phyloP scores from a whole-genome alignment of 2,329 filamentous ascomycete species.

The Chaetomiaceae sp. region DNA sequence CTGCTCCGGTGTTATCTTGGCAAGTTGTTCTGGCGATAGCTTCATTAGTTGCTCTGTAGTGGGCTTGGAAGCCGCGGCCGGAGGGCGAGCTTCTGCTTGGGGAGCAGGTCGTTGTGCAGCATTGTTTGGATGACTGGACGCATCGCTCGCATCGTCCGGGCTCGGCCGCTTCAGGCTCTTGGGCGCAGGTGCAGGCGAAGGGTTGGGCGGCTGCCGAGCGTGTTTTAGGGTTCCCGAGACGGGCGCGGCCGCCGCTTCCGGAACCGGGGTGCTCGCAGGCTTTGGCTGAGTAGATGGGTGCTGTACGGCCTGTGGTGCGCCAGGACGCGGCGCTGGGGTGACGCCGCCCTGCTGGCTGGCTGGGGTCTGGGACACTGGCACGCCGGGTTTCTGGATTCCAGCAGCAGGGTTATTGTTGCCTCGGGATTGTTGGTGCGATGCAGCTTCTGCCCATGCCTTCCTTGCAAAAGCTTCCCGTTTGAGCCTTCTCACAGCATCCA shows the following conservation, averaged over 20 bases:
- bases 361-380: neutral
- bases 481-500: conserved; percentile 17
- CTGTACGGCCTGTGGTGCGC: conserved; percentile 10
- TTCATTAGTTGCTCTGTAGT: conserved; percentile 38
- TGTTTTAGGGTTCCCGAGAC: conserved; percentile 27
- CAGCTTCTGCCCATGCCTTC: conserved; percentile 15
- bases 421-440: conserved; percentile 8
- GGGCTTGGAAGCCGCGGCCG: conserved; percentile 17
- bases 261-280: conserved; percentile 6
- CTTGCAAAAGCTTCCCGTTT: conserved; percentile 14
- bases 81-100: conserved; percentile 29
- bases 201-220: conserved; percentile 32
- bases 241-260: conserved; percentile 11
- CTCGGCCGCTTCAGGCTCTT: conserved; percentile 51
- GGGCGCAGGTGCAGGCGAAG: conserved; percentile 36
- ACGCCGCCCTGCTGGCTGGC: conserved; percentile 2
- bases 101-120: conserved; percentile 28
- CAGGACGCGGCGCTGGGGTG: conserved; percentile 18
- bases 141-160: conserved; percentile 42
- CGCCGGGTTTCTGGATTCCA: conserved; percentile 3
- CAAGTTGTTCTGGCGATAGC: conserved; percentile 42
- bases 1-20: conserved; percentile 35
- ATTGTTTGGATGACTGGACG: conserved; percentile 24
- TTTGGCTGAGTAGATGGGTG: conserved; percentile 26
- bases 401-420: conserved; percentile 8